Conservation (phyloP, 305 asterid genomes). For the Striga hermonthica region DNA sequence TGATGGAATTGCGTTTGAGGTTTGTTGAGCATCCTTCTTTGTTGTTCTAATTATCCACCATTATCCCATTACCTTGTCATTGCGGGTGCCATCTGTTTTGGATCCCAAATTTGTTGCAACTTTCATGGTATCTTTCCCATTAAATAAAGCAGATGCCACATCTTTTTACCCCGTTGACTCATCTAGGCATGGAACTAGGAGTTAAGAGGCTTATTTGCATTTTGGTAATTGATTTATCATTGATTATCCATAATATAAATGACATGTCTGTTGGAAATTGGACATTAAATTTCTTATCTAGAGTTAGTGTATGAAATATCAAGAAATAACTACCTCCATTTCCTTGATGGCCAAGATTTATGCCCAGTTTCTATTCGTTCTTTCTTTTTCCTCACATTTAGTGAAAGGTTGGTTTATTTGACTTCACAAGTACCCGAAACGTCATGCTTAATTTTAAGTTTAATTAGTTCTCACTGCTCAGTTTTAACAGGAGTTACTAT, state of each 20-base stretch:
- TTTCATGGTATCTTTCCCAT: conserved; percentile 4
- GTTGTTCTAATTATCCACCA: conserved; percentile 20
- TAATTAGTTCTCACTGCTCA: background rate
- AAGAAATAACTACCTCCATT: conserved; percentile 7
- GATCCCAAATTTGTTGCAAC: background rate
- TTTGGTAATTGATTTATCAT: background rate
- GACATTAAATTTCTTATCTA: background rate
- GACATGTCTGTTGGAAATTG: background rate
- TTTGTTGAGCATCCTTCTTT: conserved; percentile 29
- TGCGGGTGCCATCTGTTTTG: conserved; percentile 20
- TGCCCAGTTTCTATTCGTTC: background rate
- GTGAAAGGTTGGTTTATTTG: conserved; percentile 10
- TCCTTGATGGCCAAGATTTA: conserved; percentile 10
- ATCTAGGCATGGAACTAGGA: conserved; percentile 5
- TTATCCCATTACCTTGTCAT: conserved; percentile 1
- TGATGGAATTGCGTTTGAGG: conserved; percentile 92
- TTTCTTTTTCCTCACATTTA: conserved; percentile 1
- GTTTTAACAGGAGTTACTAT: background rate
- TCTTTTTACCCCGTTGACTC: background rate
- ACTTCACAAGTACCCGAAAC: background rate
- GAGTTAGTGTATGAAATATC: conserved; percentile 13
- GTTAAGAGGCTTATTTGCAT: background rate
- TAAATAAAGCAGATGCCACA: background rate
- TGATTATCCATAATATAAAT: conserved; percentile 1
- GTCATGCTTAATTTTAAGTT: conserved; percentile 4